Evolutionary conservation across 2,329 filamentous ascomycete genomes (phyloP).

Genomic region (Verticillium nonalfalfae): DNA sequence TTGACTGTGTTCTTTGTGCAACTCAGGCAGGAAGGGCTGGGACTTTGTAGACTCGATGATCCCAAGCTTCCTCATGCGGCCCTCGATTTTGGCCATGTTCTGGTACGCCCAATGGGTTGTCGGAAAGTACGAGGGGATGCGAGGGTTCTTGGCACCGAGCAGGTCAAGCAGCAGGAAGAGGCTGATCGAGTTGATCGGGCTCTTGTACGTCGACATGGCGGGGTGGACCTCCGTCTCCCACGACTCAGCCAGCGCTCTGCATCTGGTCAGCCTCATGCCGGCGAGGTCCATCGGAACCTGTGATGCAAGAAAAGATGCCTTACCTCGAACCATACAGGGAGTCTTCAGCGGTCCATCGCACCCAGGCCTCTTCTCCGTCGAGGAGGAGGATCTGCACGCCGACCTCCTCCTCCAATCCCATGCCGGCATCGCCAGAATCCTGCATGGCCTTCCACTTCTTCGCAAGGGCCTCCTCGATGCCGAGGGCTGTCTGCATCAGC

Average conservation of each 20-base stretch:
- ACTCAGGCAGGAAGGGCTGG: conserved; percentile 60
- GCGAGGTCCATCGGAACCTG: not conserved
- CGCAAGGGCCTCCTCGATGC: conserved; percentile 72
- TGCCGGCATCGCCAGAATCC: conserved; percentile 44
- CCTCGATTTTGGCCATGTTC: conserved; percentile 67
- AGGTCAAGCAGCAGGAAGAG: conserved; percentile 91
- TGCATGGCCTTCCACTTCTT: conserved; percentile 75
- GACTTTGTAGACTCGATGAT: conserved; percentile 55
- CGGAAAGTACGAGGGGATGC: conserved; percentile 78
- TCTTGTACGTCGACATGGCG: conserved; percentile 68
- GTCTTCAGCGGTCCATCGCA: conserved; percentile 71
- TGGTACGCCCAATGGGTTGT: conserved; percentile 92
- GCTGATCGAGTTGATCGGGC: conserved; percentile 69
- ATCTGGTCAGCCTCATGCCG: not conserved
- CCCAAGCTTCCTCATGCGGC: conserved; percentile 60
- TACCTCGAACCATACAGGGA: conserved; percentile 84
- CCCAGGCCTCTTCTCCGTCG: conserved; percentile 92
- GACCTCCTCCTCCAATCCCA: conserved; percentile 63
- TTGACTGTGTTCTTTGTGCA: conserved; percentile 38
- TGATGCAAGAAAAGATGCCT: not conserved
- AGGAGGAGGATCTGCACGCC: conserved; percentile 86
- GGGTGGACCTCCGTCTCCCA: conserved; percentile 72
- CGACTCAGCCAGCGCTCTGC: conserved; percentile 63
- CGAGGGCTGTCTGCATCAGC: conserved; percentile 78
- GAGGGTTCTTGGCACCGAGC: conserved; percentile 63